Conservation (phyloP, 108 stramenopile species). For the Chaetoceros tenuissimus region DNA sequence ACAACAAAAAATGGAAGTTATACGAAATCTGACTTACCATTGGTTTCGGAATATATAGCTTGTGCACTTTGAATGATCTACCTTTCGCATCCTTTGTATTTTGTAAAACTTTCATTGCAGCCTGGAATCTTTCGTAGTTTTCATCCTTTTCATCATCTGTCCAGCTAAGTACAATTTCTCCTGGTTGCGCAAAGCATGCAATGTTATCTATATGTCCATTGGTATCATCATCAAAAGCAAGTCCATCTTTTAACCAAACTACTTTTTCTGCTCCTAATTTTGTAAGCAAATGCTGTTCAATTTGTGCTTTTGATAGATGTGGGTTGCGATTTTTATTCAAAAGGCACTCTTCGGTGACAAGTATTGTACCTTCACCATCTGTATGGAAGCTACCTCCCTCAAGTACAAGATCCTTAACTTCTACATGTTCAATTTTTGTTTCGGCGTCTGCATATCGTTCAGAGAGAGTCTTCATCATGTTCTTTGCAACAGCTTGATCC, state of each 20-base stretch:
- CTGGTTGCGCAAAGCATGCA: conserved; percentile 51
- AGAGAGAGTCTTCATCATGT: conserved; percentile 17
- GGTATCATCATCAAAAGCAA: conserved; percentile 56
- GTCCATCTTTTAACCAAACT: conserved; percentile 60
- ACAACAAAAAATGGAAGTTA: background rate
- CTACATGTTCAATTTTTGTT: background rate
- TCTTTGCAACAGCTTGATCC: conserved; percentile 37
- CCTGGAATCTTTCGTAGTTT: conserved; percentile 39
- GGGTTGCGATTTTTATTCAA: conserved; percentile 62
- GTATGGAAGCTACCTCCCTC: conserved; percentile 73
- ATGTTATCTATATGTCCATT: conserved; percentile 79
- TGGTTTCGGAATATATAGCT: conserved; percentile 32
- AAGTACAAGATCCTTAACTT: conserved; percentile 12
- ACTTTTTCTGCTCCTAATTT: conserved; percentile 38
- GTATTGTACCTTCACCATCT: conserved; percentile 70
- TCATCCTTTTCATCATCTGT: conserved; percentile 37
- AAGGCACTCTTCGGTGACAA: conserved; percentile 69
- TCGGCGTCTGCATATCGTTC: background rate
- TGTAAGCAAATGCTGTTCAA: conserved; percentile 29
- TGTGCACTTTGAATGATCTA: conserved; percentile 22
- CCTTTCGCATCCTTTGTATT: conserved; percentile 37
- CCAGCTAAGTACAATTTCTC: conserved; percentile 58
- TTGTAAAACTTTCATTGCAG: conserved; percentile 32
- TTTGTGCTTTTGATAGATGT: conserved; percentile 28
- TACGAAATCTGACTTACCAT: conserved; percentile 7